Evolutionary conservation across 2,329 filamentous ascomycete species (phyloP), one percentile per base, ranked within the genome.

Genomic region (Talaromyces islandicus): DNA sequence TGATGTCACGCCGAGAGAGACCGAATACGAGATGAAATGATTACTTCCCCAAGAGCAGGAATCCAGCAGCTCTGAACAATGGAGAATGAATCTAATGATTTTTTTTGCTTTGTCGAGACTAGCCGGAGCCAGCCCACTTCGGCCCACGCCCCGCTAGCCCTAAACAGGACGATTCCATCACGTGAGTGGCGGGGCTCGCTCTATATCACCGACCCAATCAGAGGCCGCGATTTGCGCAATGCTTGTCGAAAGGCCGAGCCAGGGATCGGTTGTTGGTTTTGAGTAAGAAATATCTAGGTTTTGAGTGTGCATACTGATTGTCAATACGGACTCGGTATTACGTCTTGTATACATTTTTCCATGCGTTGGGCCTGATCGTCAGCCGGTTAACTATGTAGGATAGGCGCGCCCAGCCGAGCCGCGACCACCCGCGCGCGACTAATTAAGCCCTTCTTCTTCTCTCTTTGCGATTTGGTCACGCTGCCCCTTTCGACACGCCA

Each of bases 151-250:
- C 27, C 27, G 35, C 56, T 64, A 61, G 32, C 32, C 24, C 2
- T 0, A 60, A 21, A 27, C 56, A 57, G 48, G 5, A 59, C 17
- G 19, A 21, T 19, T 9, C 7, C 0, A 7, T 63, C 71, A 74
- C 65, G 66, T 74, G 72, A 56, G 51, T 1, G 1, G 2, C 53
- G 55, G 56, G 50, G 27, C 29, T 19, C 3, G 24, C 19, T 52
- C 48, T 19, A 29, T 25, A 29, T n/a, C 24, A 9, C 17, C 48
- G 17, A 25, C 21, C 48, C 48, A 52, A 52, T 52, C 48, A 52
- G 12, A 17, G 27, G 48, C 48, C 14, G 24, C 25, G 17, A 12
- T n/a, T 17, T 17, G n/a, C 12, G 27, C 43, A 14, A 12, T 10
- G 4, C 19, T 50, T 4, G 25, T n/a, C n/a, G 24, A 50, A 52